Conservation (phyloP, 495 filamentous ascomycete genomes). For the Choiromyces venosus region DNA sequence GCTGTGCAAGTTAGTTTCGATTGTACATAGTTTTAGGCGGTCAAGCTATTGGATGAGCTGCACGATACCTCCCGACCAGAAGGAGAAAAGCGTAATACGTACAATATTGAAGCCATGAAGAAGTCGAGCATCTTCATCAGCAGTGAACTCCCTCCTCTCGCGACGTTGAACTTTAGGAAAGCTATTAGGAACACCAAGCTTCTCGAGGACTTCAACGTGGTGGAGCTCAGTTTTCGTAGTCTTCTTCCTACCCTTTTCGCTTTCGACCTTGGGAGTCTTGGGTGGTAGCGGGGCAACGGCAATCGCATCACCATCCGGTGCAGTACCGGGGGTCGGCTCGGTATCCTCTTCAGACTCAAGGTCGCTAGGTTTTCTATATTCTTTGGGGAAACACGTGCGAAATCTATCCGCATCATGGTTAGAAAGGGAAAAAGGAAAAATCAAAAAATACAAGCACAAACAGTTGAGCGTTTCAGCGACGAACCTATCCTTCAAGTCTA, state of each 20-base stretch:
- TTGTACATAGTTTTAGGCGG: not conserved
- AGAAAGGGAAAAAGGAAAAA: slow-evolving; percentile 12
- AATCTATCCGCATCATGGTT: slow-evolving; percentile 27
- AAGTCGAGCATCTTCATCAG: slow-evolving; percentile 38
- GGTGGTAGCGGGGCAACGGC: slow-evolving; percentile 22
- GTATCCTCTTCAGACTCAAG: slow-evolving; percentile 34
- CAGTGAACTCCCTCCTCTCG: slow-evolving; percentile 39
- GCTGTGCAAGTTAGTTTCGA: slow-evolving; percentile 24
- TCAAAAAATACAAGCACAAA: not conserved
- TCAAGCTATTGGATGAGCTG: not conserved
- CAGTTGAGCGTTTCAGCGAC: not conserved
- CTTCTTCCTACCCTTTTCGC: slow-evolving; percentile 33
- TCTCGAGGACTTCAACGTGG: slow-evolving; percentile 39
- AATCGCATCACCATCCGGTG: slow-evolving; percentile 19
- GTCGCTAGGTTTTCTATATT: slow-evolving; percentile 36
- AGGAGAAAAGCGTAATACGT: slow-evolving; percentile 11
- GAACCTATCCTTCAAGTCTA: slow-evolving; percentile 64
- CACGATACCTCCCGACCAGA: not conserved
- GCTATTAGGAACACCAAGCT: slow-evolving; percentile 31
- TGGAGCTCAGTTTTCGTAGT: slow-evolving; percentile 40
- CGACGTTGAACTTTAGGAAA: slow-evolving; percentile 41
- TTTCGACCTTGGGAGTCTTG: slow-evolving; percentile 31
- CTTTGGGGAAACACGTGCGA: slow-evolving; percentile 41
- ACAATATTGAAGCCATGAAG: slow-evolving; percentile 40
- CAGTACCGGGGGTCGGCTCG: slow-evolving; percentile 23